A percentile compares a stretch with the other conserved stretches of the same genome.
These are phyloP conservation scores for Camelina hispida DNA, from an alignment of 345 rosid species.

Conservation along the genomic window DNA sequence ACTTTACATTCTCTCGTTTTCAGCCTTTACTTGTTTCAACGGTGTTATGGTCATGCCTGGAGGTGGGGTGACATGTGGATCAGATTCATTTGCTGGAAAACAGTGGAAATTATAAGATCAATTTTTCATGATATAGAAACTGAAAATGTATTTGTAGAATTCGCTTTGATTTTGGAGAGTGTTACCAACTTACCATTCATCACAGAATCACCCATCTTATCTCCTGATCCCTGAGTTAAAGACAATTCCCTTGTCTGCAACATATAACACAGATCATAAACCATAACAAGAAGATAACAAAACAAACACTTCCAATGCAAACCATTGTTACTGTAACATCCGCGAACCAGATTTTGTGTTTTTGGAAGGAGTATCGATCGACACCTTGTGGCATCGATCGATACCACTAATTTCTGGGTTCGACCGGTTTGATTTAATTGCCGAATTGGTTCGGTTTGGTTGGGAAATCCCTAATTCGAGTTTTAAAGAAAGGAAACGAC, in stretches of 20 bases:
- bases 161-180: background rate
- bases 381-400: too few species aligned
- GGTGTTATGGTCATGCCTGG: slow-evolving; percentile 32
- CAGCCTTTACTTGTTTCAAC: slow-evolving; percentile 6
- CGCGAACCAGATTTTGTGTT: too few species aligned
- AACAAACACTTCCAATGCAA: background rate
- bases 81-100: slow-evolving; percentile 48
- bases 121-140: background rate
- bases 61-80: background rate
- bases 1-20: slow-evolving; percentile 8
- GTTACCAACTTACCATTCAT: slow-evolving; percentile 30
- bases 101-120: background rate
- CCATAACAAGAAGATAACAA: background rate
- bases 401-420: too few species aligned
- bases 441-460: too few species aligned
- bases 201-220: slow-evolving; percentile 34
- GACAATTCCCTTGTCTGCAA: slow-evolving; percentile 48
- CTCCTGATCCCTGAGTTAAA: slow-evolving; percentile 37
- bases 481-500: too few species aligned
- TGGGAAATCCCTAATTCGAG: too few species aligned
- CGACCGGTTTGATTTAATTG: too few species aligned
- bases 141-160: background rate
- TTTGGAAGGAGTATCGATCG: too few species aligned
- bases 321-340: too few species aligned
- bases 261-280: background rate